These are phyloP conservation scores for Acer negundo DNA, from an alignment of 345 rosid species.

Conservation along the genomic window DNA sequence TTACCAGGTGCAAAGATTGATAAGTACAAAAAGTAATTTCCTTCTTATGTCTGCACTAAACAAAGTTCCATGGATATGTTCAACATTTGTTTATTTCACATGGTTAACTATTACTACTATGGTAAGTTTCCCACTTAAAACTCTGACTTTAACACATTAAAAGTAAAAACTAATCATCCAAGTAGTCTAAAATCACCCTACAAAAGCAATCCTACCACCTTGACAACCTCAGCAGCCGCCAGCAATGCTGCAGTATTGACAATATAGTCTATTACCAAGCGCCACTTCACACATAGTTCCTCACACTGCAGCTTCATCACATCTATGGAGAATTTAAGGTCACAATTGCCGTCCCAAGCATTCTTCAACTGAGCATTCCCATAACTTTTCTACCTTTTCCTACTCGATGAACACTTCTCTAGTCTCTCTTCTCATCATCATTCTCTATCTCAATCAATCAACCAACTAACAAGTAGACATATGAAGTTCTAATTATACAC, in stretches of 20 bases:
- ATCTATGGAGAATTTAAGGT: not conserved
- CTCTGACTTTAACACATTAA: not conserved
- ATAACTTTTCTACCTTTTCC: not conserved
- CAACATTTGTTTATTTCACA: not conserved
- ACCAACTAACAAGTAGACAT: not conserved
- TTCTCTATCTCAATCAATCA: not conserved
- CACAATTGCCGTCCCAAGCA: not conserved
- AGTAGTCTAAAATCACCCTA: not conserved
- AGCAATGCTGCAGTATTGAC: not conserved
- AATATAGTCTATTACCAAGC: not conserved
- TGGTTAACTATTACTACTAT: not conserved
- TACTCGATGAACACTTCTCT: not conserved
- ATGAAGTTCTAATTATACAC: not conserved
- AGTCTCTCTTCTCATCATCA: not conserved
- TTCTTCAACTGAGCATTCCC: not conserved
- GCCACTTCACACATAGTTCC: not conserved
- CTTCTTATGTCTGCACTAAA: not conserved
- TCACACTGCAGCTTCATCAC: not conserved
- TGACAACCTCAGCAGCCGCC: conserved; percentile 1
- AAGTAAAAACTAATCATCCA: not conserved
- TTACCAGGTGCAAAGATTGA: not conserved
- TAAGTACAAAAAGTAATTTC: not conserved
- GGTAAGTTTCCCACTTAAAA: not conserved
- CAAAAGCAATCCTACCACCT: not conserved
- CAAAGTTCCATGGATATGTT: not conserved